Conservation (phyloP, 1,139 yeast species). For the Saccharomycopsis phalli region DNA sequence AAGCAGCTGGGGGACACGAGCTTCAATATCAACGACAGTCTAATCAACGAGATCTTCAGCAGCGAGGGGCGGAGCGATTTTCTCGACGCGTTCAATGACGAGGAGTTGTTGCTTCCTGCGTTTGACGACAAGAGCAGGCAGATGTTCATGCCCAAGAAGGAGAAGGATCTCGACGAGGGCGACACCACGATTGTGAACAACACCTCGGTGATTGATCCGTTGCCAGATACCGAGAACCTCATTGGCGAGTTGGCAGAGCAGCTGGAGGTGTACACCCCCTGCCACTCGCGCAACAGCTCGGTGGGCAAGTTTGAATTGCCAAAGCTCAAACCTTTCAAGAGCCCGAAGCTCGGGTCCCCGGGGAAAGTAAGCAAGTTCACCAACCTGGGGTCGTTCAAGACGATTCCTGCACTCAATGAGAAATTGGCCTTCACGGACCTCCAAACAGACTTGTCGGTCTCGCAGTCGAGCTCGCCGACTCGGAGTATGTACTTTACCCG, state of each 20-base stretch:
- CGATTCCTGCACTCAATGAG: slow-evolving; percentile 19
- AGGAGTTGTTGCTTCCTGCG: slow-evolving; percentile 8
- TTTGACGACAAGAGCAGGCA: slow-evolving; percentile 3
- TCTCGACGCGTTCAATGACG: background rate
- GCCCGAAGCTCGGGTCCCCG: slow-evolving; percentile 17
- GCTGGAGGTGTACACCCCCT: slow-evolving; percentile 4
- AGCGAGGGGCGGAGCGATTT: background rate
- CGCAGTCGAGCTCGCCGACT: slow-evolving; percentile 12
- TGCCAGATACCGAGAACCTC: slow-evolving; percentile 16
- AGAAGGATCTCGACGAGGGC: slow-evolving; percentile 18
- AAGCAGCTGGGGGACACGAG: slow-evolving; percentile 11
- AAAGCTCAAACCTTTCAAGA: slow-evolving; percentile 18
- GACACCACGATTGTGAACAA: slow-evolving; percentile 20
- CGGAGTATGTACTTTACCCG: slow-evolving; percentile 13
- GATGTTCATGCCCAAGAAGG: background rate
- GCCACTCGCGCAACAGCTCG: slow-evolving; percentile 14
- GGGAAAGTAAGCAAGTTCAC: slow-evolving; percentile 12
- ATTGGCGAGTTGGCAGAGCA: slow-evolving; percentile 12
- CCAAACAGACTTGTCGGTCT: background rate
- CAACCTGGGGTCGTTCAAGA: slow-evolving; percentile 11
- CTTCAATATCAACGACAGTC: slow-evolving; percentile 18
- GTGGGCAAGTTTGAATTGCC: slow-evolving; percentile 14
- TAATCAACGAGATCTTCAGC: slow-evolving; percentile 14
- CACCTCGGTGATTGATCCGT: slow-evolving; percentile 16
- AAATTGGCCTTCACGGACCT: slow-evolving; percentile 11